phyloP scores from a whole-genome alignment of 78 protist species.

The Bigelowiella natans region DNA sequence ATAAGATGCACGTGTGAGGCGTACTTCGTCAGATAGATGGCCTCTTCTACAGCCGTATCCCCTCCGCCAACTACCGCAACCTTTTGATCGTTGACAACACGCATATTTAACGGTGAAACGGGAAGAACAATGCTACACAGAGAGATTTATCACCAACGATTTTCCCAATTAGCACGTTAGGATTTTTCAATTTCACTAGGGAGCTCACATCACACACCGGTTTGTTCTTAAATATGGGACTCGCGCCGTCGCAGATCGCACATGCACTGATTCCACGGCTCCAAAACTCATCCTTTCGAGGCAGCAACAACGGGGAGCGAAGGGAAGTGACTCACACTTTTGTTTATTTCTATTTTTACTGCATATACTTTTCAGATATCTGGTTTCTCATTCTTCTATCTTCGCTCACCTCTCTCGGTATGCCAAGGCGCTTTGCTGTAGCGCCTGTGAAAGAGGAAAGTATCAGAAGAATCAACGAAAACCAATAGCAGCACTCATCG shows the following conservation, averaged over 20 bases:
- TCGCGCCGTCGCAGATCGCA: slow-evolving; percentile 1
- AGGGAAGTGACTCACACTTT: neutral
- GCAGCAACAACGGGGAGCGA: neutral
- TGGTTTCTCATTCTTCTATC: neutral
- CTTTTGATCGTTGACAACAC: too few species aligned
- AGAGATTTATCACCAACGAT: too few species aligned
- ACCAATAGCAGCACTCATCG: too few species aligned
- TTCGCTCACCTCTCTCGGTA: neutral
- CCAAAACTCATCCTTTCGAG: neutral
- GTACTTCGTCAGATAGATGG: slow-evolving; percentile 1
- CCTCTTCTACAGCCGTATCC: slow-evolving; percentile 14
- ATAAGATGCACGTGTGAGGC: slow-evolving; percentile 7
- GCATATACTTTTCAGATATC: neutral
- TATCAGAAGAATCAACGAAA: too few species aligned
- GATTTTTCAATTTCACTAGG: too few species aligned
- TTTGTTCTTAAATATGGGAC: neutral
- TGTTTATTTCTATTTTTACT: neutral
- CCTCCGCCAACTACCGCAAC: slow-evolving; percentile 13
- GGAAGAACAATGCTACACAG: too few species aligned
- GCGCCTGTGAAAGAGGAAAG: too few species aligned
- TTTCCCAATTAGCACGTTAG: too few species aligned
- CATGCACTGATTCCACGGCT: slow-evolving; percentile 5
- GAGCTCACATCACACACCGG: too few species aligned
- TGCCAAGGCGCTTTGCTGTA: neutral
- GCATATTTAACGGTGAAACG: too few species aligned